Base-by-base conservation (phyloP, 805 yeast genomes). In the Tetrapisispora pingtungensis region DNA sequence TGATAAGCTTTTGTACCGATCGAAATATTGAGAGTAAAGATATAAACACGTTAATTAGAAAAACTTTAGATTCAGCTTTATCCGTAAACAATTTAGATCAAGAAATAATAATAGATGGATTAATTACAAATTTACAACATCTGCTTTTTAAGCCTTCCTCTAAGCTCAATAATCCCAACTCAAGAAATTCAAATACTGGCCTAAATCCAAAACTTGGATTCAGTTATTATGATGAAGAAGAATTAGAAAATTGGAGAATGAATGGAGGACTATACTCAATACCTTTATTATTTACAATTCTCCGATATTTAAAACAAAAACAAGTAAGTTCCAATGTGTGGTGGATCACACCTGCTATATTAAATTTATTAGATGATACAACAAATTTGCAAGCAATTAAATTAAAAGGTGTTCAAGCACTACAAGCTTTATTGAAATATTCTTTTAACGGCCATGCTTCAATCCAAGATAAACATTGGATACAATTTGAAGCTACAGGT, bases 311-410 rank as follows among this genome's bases (percentile, higher is more conserved):
- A 24, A 38, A 42, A 15, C 46, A 47, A 22, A 42, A 42, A 20
- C 47, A 55, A n/a, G 41, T 62, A 1, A 56, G 64, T 4, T 36
- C 55, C 2, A 55, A 61, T 46, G 33, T 62, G 18, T 50, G 62
- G 52, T 62, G 67, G 67, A 56, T 62, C 12, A 53, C 55, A 7
- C 65, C 67, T 3, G 65, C 63, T 2, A 57, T 62, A 12, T 43
- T 61, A 20, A 60, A 60, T 43, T 36, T 61, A 7, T 28, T 62
- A 36, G 66, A 61, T 40, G 59, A 60, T 43, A 55, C 62, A 1
- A 51, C 53, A 8, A 60, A 60, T 43, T 28, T 57, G 13, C 40
- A 38, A 10, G 47, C 50, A 13, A 49, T 61, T 1, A 58, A 56
- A 45, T 36, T 62, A 10, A 45, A 44, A 22, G 64, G 63, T 19